Base-by-base conservation (phyloP, 2,329 filamentous ascomycete genomes). In the Monilinia polystroma region DNA sequence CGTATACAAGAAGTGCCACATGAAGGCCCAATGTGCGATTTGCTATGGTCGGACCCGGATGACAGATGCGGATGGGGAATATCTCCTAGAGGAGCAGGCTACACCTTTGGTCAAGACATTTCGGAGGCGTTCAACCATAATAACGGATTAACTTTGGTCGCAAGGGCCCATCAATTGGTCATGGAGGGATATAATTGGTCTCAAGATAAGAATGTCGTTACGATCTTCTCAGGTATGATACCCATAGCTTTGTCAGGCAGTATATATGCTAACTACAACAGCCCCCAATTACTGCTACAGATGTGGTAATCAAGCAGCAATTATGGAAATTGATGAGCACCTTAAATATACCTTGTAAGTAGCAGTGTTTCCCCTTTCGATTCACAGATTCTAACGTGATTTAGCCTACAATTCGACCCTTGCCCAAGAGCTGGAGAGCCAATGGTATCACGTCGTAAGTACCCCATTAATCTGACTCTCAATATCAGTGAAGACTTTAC, bases 151-250 rank as follows among this genome's bases (percentile, higher is more conserved):
- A 98, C 94, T 65, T 84, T 98, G 70, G 96, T 99, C 77, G 95
- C 95, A 68, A 87, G 95, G 80, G 95, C 95, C 66, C 95, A 99
- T 84, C 95, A 99, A 82, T 83, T 99, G 78, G 95, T 99, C 69
- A 99, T 98, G 94, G 95, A 99, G 80, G 95, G 95, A 59, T 99
- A 98, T 81, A 99, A 98, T 79, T 99, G 95, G 95, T 97, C 93
- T 72, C 95, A 98, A 80, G 95, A 98, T 78, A 84, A 94, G 72
- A 98, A 99, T 74, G 95, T 99, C 63, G 95, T 99, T 69, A 99
- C 95, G 49, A 98, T 99, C 76, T 99, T 99, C 83, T 97, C 93
- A 73, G 93, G 91, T 94, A 81, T 72, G 82, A 14, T 20, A 49
- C 38, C 6, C 26, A 18, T 41, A 29, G 26, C 14, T 32, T 41